Evolutionary conservation across 2,329 filamentous ascomycete genomes (phyloP), one percentile per base, ranked within the genome.

Genomic region (Fusarium foetens): DNA sequence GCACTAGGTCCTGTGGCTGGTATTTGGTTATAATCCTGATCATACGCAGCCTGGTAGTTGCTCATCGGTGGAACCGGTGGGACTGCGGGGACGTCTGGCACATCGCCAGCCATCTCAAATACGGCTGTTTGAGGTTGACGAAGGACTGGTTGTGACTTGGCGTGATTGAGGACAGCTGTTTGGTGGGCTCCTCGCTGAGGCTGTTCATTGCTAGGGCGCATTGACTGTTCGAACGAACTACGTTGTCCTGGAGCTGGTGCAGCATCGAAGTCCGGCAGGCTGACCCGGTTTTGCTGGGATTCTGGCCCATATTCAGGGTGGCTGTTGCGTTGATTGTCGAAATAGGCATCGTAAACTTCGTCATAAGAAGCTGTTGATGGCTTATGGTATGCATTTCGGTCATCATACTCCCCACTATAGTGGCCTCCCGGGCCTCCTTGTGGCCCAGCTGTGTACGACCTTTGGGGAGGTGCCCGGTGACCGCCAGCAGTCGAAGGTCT

Each of bases 91-190:
- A 91, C 81, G 6, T 85, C 83, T 27, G 89, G 89, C 25, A 86
- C 84, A 73, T 93, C 90, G 31, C 84, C 86, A 4, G 89, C 90
- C 87, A 95, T 92, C 76, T 94, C 93, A 73, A 94, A 94, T 3
- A 93, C 86, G 13, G 92, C 92, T 5, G 89, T 85, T 74, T 93
- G 89, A 7, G 88, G 86, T 72, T 90, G 86, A 39, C 88, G 85
- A 64, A 92, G 81, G 76, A 92, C 88, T 35, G 91, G 90, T 76
- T 93, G 91, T 16, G 91, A 93, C 71, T 90, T 90, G 21, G 90
- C 89, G 66, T 87, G 86, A 65, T 84, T 88, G 55, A 91, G 79
- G 72, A 88, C 86, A 27, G 86, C 87, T 41, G 82, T 85, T 77
- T 83, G 86, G 73, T 81, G 87, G 60, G 81, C 86, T 67, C 83